Evolutionary conservation across 805 yeast species (phyloP), one percentile per base, ranked within the genome.

Genomic region (Sugiyamaella lignohabitans): DNA sequence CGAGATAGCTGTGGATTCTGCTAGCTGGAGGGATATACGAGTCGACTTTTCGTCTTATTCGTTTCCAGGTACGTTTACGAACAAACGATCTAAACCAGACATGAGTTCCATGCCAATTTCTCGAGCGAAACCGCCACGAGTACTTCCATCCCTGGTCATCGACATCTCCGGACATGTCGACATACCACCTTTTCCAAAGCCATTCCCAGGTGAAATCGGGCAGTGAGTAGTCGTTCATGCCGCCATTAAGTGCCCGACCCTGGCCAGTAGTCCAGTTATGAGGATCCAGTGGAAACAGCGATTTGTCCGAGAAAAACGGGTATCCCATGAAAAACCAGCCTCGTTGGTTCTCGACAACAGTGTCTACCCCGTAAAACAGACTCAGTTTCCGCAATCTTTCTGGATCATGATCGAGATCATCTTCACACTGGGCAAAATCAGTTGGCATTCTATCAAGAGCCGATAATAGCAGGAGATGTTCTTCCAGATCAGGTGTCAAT

Each of bases 111-210:
- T 79, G 77, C 95, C 95, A 85, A 40, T 62, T 59, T 21, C 54
- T 55, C 18, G 75, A 65, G 6, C 66, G 61, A 50, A 80, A 75
- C 20, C 71, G 54, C 64, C 75, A 67, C 48, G 84, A 71, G 58
- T 85, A 86, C 27, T 73, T 60, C 95, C 95, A 85, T n/a, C 95
- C 95, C 57, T 82, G 84, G 56, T 84, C 89, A 61, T 85, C 95
- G 18, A 78, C 83, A 57, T 84, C 87, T 36, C 66, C 64, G 3
- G 66, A 59, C 91, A 86, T 82, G 49, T 81, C 71, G 2, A 83
- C 81, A 55, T 79, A 81, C 94, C 94, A 85, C 46, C 71, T 68
- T 11, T 70, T 70, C 87, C 88, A 82, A 6, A 59, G 59, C 88
- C 88, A 82, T 46, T 62, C 58, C 88, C 87, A 82, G 38, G 70